phyloP scores from a whole-genome alignment of 2,329 filamentous ascomycete genomes.

The Didymella keratinophila region DNA sequence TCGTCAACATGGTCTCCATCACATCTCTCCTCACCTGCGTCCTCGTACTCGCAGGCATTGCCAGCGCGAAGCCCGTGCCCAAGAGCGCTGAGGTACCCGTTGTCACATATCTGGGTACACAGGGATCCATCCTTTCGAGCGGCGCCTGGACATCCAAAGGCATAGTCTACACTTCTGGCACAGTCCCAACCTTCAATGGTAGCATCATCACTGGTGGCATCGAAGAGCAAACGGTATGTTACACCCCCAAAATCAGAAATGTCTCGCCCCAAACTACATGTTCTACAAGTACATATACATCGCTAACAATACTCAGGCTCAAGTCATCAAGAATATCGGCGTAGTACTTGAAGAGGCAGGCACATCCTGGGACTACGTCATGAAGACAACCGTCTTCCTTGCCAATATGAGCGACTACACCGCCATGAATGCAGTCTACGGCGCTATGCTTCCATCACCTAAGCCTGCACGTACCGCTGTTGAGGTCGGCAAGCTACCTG shows the following conservation, averaged over 20 bases:
- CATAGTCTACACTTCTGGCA: constrained; percentile 44
- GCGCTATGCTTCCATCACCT: constrained; percentile 38
- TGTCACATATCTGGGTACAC: constrained; percentile 44
- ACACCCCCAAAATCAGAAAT: background rate
- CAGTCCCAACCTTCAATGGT: constrained; percentile 40
- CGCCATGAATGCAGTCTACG: constrained; percentile 46
- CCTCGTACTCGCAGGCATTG: constrained; percentile 26
- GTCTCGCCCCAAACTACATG: background rate
- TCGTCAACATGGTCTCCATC: constrained; percentile 32
- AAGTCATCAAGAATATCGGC: constrained; percentile 47
- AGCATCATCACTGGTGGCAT: constrained; percentile 38
- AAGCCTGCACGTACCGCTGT: constrained; percentile 45
- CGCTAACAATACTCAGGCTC: constrained; percentile 30
- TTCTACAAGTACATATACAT: background rate
- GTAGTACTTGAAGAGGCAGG: constrained; percentile 42
- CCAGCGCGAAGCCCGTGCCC: constrained; percentile 28
- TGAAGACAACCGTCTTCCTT: constrained; percentile 46
- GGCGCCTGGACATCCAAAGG: constrained; percentile 44
- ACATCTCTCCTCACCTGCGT: constrained; percentile 31
- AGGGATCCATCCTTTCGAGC: constrained; percentile 41
- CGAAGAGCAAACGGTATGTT: constrained; percentile 37
- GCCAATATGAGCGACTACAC: constrained; percentile 45
- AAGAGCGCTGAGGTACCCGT: constrained; percentile 38
- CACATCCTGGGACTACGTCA: constrained; percentile 45
- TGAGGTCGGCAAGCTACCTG: constrained; percentile 43